These are phyloP conservation scores for Candida labiduridarum DNA, from an alignment of 1,139 yeast species.

Conservation along the genomic window DNA sequence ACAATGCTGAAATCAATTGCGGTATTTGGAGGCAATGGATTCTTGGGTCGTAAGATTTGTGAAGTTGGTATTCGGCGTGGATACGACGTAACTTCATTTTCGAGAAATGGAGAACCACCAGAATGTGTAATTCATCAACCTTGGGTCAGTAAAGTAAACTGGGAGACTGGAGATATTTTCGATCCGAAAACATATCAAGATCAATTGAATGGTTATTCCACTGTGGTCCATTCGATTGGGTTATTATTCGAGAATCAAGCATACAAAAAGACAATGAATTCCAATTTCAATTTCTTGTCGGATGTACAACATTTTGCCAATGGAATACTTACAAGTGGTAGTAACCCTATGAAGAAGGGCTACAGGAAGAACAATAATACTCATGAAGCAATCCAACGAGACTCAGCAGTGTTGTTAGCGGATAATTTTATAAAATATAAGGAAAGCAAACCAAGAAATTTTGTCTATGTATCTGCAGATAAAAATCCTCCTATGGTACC, in stretches of 20 bases:
- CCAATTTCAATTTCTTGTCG: constrained; percentile 36
- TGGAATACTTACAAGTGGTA: constrained; percentile 32
- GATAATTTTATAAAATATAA: constrained; percentile 46
- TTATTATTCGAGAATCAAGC: constrained; percentile 64
- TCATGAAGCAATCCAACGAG: constrained; percentile 66
- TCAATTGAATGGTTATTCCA: constrained; percentile 50
- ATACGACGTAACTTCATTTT: constrained; percentile 62
- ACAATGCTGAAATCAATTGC: constrained; percentile 42
- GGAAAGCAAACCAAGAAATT: constrained; percentile 37
- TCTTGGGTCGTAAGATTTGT: constrained; percentile 73
- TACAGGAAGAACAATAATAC: constrained; percentile 34
- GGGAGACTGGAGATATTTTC: constrained; percentile 72
- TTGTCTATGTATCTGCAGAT: constrained; percentile 84
- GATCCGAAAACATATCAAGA: constrained; percentile 57
- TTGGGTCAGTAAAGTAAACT: constrained; percentile 64
- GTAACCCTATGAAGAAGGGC: constrained; percentile 55
- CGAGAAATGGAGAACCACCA: constrained; percentile 64
- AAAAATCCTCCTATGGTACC: constrained; percentile 69
- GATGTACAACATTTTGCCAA: constrained; percentile 34
- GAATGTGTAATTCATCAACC: constrained; percentile 20
- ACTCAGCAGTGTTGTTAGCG: constrained; percentile 69
- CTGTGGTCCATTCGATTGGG: constrained; percentile 87
- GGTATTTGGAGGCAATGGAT: constrained; percentile 88
- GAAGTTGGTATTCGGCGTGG: constrained; percentile 67
- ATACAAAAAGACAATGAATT: constrained; percentile 60